phyloP scores from a whole-genome alignment of 352 stramenopile genomes.

The Phytophthora hybrid region DNA sequence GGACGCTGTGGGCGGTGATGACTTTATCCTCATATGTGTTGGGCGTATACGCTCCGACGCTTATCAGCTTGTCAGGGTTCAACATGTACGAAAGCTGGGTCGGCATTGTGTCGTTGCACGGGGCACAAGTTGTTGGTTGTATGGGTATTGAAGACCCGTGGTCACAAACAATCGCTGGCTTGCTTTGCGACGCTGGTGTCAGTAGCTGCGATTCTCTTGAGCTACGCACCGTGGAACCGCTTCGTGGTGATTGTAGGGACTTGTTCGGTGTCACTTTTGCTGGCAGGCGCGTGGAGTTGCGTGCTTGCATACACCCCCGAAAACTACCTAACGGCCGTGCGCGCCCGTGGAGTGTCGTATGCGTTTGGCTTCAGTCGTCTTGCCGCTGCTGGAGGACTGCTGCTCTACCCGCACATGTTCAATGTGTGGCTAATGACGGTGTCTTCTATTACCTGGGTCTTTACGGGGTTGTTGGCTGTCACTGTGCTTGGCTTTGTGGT shows the following conservation, averaged over 20 bases:
- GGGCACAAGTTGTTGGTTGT: neutral
- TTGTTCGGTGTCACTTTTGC: neutral
- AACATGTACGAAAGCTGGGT: neutral
- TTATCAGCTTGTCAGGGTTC: neutral
- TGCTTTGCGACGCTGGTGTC: neutral
- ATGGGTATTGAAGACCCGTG: neutral
- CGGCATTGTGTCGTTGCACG: neutral
- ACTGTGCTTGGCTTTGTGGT: neutral
- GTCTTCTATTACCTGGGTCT: neutral
- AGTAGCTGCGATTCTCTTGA: neutral
- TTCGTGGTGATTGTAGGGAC: neutral
- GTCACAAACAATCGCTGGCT: neutral
- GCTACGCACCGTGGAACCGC: neutral
- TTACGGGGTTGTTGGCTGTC: neutral
- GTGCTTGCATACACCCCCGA: neutral
- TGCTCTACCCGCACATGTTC: neutral
- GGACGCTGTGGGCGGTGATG: neutral
- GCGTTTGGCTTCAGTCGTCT: neutral
- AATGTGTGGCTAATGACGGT: neutral
- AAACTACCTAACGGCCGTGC: neutral
- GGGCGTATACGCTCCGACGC: neutral
- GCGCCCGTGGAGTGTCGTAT: neutral
- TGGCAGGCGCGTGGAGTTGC: neutral
- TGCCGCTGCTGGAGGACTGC: neutral
- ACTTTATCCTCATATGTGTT: neutral